Evolutionary conservation across 768 basidiomycete species (phyloP).

Genomic region (Xerocomus potaroensis): DNA sequence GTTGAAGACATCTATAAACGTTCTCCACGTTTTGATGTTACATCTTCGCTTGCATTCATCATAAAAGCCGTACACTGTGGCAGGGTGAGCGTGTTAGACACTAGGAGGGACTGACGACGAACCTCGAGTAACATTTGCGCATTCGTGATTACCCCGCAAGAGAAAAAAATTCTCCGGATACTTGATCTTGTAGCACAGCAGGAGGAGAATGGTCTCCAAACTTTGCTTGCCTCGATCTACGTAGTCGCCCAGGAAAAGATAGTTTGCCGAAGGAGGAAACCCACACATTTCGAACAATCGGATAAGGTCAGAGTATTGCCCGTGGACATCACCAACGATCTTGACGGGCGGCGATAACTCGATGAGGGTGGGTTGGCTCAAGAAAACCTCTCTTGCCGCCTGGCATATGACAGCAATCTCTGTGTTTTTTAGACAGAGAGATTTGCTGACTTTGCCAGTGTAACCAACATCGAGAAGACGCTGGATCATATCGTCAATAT

Average conservation of each 20-base stretch:
- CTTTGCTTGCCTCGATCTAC: constrained; percentile 99
- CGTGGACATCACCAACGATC: constrained; percentile 99
- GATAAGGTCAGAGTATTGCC: constrained; percentile 98
- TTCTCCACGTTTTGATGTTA: constrained; percentile 99
- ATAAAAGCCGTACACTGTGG: constrained; percentile 94
- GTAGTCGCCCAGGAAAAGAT: constrained; percentile 98
- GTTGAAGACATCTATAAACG: constrained; percentile 99
- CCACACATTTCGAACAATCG: constrained; percentile 99
- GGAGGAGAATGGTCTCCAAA: constrained; percentile 93
- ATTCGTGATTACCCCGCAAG: constrained; percentile 96
- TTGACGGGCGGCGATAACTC: constrained; percentile 98
- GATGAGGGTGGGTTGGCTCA: constrained; percentile 93
- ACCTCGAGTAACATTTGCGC: constrained; percentile 99
- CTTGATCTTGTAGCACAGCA: constrained; percentile 99
- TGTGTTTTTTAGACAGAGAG: constrained; percentile 89
- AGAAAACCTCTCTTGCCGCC: constrained; percentile 93
- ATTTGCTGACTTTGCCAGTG: constrained; percentile 96
- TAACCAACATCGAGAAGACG: constrained; percentile 95
- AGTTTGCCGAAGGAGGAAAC: constrained; percentile 95
- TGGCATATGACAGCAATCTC: constrained; percentile 94
- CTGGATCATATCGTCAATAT: constrained; percentile 98
- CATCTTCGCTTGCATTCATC: constrained; percentile 99
- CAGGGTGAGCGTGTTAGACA: constrained; percentile 15
- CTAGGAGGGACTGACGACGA: constrained; percentile 25
- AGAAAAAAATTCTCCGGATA: constrained; percentile 99